Percentiles rank a stretch among this genome's conserved stretches.
These are phyloP conservation scores for Prunus yedoensis DNA, from an alignment of 331 rosid species.

Conservation along the genomic window DNA sequence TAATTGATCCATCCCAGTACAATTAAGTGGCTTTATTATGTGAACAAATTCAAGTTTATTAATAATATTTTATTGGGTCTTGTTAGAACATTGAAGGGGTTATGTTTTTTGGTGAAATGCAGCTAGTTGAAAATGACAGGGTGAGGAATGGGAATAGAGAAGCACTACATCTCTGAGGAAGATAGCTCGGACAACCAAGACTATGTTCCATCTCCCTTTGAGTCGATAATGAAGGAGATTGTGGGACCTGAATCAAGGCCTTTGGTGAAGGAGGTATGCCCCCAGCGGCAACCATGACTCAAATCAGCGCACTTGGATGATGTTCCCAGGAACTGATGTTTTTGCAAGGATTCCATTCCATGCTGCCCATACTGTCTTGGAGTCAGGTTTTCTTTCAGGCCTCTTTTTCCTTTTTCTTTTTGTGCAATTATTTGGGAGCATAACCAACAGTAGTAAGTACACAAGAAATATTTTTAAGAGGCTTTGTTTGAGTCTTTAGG, in stretches of 20 bases:
- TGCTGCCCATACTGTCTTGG: constrained; percentile 78
- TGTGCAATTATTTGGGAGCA: not conserved
- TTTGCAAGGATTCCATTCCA: constrained; percentile 85
- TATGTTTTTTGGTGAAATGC: constrained; percentile 17
- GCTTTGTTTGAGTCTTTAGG: constrained; percentile 3
- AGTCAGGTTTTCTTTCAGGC: constrained; percentile 48
- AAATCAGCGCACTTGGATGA: constrained; percentile 69
- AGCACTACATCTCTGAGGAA: constrained; percentile 79
- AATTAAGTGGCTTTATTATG: not conserved
- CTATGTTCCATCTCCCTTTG: constrained; percentile 74
- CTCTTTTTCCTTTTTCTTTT: not conserved
- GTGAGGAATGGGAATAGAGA: constrained; percentile 83
- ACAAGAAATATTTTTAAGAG: not conserved
- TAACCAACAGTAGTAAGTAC: not conserved
- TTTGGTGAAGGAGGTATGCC: constrained; percentile 83
- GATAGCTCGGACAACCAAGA: constrained; percentile 83
- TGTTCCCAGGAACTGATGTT: constrained; percentile 81
- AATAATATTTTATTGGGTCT: not conserved
- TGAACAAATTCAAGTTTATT: not conserved
- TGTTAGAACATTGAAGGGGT: constrained; percentile 2
- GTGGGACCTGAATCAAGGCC: constrained; percentile 54
- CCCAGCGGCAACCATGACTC: constrained; percentile 78
- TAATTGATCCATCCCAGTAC: not conserved
- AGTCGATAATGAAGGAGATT: constrained; percentile 78
- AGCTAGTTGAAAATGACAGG: constrained; percentile 81